Conservation (phyloP, 1,284 basidiomycete genomes). For the Kalmanozyma brasiliensis region DNA sequence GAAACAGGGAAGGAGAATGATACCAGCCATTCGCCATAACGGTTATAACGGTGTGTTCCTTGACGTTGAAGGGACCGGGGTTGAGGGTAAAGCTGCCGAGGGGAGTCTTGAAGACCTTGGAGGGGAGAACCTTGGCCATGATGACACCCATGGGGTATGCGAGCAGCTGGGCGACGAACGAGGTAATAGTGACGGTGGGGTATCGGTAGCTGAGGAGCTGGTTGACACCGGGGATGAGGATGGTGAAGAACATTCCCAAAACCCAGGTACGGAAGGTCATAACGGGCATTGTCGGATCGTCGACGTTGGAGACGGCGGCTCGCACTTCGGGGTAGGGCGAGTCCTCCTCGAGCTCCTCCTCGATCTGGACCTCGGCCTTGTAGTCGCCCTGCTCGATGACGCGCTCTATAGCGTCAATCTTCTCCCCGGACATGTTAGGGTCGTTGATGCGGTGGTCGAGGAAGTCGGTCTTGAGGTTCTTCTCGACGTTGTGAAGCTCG, state of each 20-base stretch:
- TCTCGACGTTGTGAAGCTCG: constrained; percentile 47
- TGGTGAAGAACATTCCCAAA: constrained; percentile 58
- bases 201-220: constrained; percentile 61
- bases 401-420: constrained; percentile 48
- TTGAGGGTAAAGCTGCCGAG: constrained; percentile 56
- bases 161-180: constrained; percentile 56
- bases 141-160: constrained; percentile 55
- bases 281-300: constrained; percentile 63
- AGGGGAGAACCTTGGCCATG: constrained; percentile 52
- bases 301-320: constrained; percentile 62
- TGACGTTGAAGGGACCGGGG: constrained; percentile 64
- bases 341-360: constrained; percentile 57
- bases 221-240: constrained; percentile 61
- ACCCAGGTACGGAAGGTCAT: constrained; percentile 63
- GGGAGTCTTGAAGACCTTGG: constrained; percentile 46
- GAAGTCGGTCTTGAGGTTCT: constrained; percentile 41
- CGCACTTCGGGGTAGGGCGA: constrained; percentile 65
- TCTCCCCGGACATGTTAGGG: constrained; percentile 49
- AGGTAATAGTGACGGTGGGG: constrained; percentile 56
- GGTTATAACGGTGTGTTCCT: constrained; percentile 62
- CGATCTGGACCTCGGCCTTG: constrained; percentile 50
- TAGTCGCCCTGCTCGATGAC: constrained; percentile 55
- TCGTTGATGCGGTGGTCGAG: constrained; percentile 53
- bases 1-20: too few relatives aligned
- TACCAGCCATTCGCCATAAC: constrained; percentile 70